Percentiles rank a stretch among this genome's conserved stretches.
Evolutionary conservation across 495 filamentous ascomycete genomes (phyloP).

Genomic region (Pseudomonodictys pantanalensis): DNA sequence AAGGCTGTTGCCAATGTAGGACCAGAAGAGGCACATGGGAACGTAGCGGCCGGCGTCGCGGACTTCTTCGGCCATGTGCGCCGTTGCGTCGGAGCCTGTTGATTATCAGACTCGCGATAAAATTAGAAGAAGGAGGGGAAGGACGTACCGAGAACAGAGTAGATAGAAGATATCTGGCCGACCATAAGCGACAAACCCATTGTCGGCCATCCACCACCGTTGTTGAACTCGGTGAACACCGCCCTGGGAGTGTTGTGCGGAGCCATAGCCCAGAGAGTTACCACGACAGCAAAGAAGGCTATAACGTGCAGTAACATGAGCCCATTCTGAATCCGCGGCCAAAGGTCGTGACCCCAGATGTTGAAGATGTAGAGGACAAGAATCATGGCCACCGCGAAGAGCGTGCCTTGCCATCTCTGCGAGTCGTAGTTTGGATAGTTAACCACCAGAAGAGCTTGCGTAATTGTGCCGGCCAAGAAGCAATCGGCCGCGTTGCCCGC

Average conservation of each 20-base stretch:
- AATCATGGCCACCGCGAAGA: conserved; percentile 35
- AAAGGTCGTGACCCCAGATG: conserved; percentile 49
- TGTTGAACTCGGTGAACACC: conserved; percentile 34
- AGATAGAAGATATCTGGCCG: conserved; percentile 33
- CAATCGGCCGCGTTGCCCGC: conserved; percentile 37
- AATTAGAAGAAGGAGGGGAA: conserved; percentile 11
- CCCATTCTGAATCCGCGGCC: conserved; percentile 34
- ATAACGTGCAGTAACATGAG: conserved; percentile 33
- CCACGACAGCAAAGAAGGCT: conserved; percentile 40
- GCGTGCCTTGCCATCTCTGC: conserved; percentile 36
- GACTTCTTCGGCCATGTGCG: conserved; percentile 35
- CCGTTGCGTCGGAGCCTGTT: conserved; percentile 36
- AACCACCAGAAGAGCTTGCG: conserved; percentile 47
- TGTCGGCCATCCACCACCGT: conserved; percentile 39
- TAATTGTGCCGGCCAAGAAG: conserved; percentile 44
- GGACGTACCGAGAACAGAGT: conserved; percentile 29
- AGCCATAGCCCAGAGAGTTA: conserved; percentile 36
- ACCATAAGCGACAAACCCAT: conserved; percentile 35
- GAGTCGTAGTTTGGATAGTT: conserved; percentile 34
- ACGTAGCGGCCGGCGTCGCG: conserved; percentile 29
- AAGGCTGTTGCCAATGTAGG: conserved; percentile 34
- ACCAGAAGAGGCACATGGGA: conserved; percentile 34
- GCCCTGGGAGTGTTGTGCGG: conserved; percentile 25
- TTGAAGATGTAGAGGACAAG: conserved; percentile 49
- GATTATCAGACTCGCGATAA: conserved; percentile 4